Evolutionary conservation across 2,329 filamentous ascomycete species (phyloP).

Genomic region (Lecanoromycetidae sp.): DNA sequence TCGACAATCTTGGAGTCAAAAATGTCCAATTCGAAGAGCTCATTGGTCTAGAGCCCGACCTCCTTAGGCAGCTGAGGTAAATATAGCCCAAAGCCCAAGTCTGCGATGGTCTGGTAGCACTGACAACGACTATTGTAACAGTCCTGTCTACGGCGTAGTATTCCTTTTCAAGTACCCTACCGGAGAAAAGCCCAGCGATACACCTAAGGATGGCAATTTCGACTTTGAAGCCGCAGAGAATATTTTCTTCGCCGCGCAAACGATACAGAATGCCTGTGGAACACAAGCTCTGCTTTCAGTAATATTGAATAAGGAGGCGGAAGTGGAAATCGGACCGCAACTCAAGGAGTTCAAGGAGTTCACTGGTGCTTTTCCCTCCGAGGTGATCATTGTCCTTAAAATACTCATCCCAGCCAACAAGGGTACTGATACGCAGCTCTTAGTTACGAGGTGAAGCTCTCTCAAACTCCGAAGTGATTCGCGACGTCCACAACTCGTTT

Average conservation of each 20-base stretch:
- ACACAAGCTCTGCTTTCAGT: slow-evolving; percentile 91
- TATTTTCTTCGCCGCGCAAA: slow-evolving; percentile 91
- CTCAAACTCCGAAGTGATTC: slow-evolving; percentile 58
- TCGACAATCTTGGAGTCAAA: slow-evolving; percentile 83
- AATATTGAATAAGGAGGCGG: slow-evolving; percentile 66
- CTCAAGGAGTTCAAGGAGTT: slow-evolving; percentile 77
- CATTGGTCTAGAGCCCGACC: slow-evolving; percentile 69
- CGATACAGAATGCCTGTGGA: slow-evolving; percentile 96
- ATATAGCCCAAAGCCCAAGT: too few relatives aligned
- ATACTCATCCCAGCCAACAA: not conserved
- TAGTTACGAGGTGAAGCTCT: slow-evolving; percentile 55
- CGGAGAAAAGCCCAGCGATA: slow-evolving; percentile 50
- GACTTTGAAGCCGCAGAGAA: slow-evolving; percentile 62
- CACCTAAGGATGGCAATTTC: slow-evolving; percentile 69
- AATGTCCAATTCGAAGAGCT: slow-evolving; percentile 96
- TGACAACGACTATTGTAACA: slow-evolving; percentile 21
- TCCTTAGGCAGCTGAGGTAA: slow-evolving; percentile 48
- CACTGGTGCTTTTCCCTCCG: slow-evolving; percentile 67
- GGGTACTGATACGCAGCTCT: not conserved
- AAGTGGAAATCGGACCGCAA: slow-evolving; percentile 59
- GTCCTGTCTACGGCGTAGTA: slow-evolving; percentile 85
- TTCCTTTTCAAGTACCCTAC: slow-evolving; percentile 97
- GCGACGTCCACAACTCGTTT: slow-evolving; percentile 80
- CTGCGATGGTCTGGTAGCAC: not conserved
- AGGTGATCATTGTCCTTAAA: slow-evolving; percentile 26